phyloP scores from a whole-genome alignment of 495 filamentous ascomycete genomes.

The Penicillium coffeae region DNA sequence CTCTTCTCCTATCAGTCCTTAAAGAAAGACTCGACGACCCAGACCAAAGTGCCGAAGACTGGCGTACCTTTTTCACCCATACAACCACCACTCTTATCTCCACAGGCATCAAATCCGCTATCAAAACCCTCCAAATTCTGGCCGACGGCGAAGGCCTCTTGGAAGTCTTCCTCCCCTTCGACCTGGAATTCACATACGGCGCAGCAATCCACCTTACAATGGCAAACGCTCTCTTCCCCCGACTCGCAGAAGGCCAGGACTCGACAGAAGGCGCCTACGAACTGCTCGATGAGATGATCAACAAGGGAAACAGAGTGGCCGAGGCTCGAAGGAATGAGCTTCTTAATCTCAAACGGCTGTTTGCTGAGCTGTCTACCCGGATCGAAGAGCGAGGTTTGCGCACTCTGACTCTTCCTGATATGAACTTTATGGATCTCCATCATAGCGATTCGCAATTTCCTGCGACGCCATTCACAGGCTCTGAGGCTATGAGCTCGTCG shows the following conservation, averaged over 20 bases:
- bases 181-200: constrained; percentile 36
- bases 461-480: not conserved
- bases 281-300: constrained; percentile 37
- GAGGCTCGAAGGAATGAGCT: constrained; percentile 26
- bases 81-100: constrained; percentile 30
- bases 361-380: constrained; percentile 17
- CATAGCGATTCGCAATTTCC: not conserved
- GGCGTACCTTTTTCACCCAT: constrained; percentile 22
- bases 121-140: constrained; percentile 33
- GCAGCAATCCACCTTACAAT: constrained; percentile 31
- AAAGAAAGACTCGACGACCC: constrained; percentile 30
- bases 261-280: constrained; percentile 17
- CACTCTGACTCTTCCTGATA: constrained; percentile 13
- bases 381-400: constrained; percentile 16
- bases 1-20: constrained; percentile 32
- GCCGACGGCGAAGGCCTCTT: constrained; percentile 26
- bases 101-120: constrained; percentile 34
- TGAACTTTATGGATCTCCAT: not conserved
- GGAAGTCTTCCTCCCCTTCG: constrained; percentile 40
- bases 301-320: constrained; percentile 28
- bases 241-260: constrained; percentile 9
- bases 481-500: too few relatives aligned
- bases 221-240: constrained; percentile 29
- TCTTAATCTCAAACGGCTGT: constrained; percentile 19
- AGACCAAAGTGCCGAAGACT: constrained; percentile 22